These are phyloP conservation scores for Backusella circina DNA, from an alignment of 192 early-diverging fungal species.

Conservation along the genomic window DNA sequence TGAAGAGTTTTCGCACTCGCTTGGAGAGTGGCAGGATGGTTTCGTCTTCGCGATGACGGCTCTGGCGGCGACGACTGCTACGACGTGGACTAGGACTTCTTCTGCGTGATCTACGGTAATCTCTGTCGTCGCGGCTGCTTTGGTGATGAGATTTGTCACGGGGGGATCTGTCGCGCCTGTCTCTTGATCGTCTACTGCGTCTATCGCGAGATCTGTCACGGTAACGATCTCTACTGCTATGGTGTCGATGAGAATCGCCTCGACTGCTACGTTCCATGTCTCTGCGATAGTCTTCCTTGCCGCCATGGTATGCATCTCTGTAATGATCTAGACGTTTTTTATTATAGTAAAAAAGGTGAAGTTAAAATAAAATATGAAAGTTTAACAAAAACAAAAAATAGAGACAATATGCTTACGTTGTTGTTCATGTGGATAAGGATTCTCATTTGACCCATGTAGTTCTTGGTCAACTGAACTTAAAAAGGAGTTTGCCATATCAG, in stretches of 20 bases:
- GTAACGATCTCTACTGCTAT: slow-evolving; percentile 1
- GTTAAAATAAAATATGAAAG: not conserved
- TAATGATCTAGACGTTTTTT: too few species aligned
- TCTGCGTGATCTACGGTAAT: slow-evolving; percentile 36
- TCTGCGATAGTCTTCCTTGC: slow-evolving; percentile 14
- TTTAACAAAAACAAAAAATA: not conserved
- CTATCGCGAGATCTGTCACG: not conserved
- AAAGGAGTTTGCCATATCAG: slow-evolving; percentile 11
- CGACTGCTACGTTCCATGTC: not conserved
- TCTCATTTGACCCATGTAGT: slow-evolving; percentile 7
- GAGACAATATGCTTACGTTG: not conserved
- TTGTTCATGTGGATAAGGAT: not conserved
- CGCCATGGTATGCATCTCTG: not conserved
- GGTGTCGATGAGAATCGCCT: not conserved
- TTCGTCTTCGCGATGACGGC: slow-evolving; percentile 33
- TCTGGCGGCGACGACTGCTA: slow-evolving; percentile 36
- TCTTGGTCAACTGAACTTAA: slow-evolving; percentile 9
- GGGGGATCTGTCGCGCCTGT: not conserved
- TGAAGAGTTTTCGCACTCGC: slow-evolving; percentile 71
- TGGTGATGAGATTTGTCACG: slow-evolving; percentile 4
- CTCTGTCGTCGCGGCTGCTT: slow-evolving; percentile 12
- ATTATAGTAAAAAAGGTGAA: too few species aligned
- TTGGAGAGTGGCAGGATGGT: slow-evolving; percentile 74
- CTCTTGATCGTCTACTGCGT: slow-evolving; percentile 4
- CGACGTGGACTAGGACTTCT: slow-evolving; percentile 16